phyloP scores from a whole-genome alignment of 192 early-diverging fungal species.

The Backusella australiensis region DNA sequence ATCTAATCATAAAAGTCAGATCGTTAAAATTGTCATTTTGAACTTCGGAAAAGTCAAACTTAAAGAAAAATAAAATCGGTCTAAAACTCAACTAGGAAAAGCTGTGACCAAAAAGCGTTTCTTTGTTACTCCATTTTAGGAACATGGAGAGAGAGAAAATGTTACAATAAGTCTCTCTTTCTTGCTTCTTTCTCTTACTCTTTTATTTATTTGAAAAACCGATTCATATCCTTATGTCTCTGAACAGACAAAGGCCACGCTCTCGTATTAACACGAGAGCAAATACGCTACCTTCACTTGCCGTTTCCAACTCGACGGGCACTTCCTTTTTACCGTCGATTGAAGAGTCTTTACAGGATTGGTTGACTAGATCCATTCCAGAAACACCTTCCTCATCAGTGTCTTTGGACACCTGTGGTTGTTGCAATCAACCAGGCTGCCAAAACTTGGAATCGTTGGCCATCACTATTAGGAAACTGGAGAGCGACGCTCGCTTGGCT shows the following conservation, averaged over 20 bases:
- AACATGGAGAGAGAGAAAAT: neutral
- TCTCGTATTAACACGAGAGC: constrained; percentile 9
- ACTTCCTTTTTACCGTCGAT: neutral
- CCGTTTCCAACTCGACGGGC: neutral
- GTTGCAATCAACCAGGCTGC: constrained; percentile 20
- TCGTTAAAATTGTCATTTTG: neutral
- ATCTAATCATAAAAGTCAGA: neutral
- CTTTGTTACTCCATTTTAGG: constrained; percentile 1
- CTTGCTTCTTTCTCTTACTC: neutral
- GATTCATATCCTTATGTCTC: neutral
- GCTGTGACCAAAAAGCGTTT: neutral
- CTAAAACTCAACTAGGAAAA: neutral
- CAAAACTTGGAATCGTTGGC: constrained; percentile 8
- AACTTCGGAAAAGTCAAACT: neutral
- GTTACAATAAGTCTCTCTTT: neutral
- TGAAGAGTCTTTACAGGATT: constrained; percentile 23
- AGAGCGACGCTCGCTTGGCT: constrained; percentile 23
- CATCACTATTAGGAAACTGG: constrained; percentile 17
- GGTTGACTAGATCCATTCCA: constrained; percentile 20
- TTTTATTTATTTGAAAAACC: constrained; percentile 5
- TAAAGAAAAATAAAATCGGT: neutral
- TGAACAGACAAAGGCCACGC: constrained; percentile 16
- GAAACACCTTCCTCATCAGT: constrained; percentile 15
- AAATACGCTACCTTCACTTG: constrained; percentile 1
- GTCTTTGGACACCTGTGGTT: constrained; percentile 17